Conservation (phyloP, 2,329 filamentous ascomycete species). For the Penicillium sp. region DNA sequence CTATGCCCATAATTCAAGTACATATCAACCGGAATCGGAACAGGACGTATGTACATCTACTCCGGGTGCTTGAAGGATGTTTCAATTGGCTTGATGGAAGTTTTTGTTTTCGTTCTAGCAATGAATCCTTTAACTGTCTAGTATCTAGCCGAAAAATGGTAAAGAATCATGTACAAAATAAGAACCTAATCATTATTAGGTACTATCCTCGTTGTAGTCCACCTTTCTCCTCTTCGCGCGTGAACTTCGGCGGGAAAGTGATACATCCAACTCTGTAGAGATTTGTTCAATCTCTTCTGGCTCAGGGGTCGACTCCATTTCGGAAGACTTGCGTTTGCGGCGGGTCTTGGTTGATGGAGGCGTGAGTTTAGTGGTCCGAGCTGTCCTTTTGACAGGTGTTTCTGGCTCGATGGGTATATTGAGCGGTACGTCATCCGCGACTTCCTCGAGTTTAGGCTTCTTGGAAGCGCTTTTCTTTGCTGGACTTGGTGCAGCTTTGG, state of each 20-base stretch:
- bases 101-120: background rate
- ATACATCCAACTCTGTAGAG: conserved; percentile 9
- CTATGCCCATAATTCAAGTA: too few relatives aligned
- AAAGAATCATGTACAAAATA: background rate
- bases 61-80: too few relatives aligned
- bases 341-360: conserved; percentile 20
- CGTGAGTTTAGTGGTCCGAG: conserved; percentile 15
- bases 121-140: background rate
- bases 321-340: conserved; percentile 35
- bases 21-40: too few relatives aligned
- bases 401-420: conserved; percentile 15
- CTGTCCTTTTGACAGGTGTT: conserved; percentile 17
- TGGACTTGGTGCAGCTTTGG: conserved; percentile 24
- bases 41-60: too few relatives aligned
- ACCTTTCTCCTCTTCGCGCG: conserved; percentile 31
- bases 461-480: conserved; percentile 16
- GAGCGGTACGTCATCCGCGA: background rate
- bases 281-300: conserved; percentile 23
- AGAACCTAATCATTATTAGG: conserved; percentile 12
- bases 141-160: background rate
- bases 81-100: background rate
- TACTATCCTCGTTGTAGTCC: conserved; percentile 37
- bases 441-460: conserved; percentile 23
- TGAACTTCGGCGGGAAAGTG: conserved; percentile 29
- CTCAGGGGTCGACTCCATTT: conserved; percentile 26